Evolutionary conservation across 306 rosid genomes (phyloP).

Genomic region (Castanopsis chinensis): DNA sequence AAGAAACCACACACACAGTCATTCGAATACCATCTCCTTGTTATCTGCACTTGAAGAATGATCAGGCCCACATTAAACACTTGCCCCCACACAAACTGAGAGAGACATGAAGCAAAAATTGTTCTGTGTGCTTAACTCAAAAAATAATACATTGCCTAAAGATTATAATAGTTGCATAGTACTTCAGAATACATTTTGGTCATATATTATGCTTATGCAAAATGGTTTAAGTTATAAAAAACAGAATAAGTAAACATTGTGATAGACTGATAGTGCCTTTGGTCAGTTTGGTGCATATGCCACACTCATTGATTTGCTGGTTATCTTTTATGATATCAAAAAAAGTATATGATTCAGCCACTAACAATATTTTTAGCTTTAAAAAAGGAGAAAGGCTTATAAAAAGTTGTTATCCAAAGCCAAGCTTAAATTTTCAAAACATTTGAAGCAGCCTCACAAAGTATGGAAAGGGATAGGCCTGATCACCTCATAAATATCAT

Average conservation of each 20-base stretch:
- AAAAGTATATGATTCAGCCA: not conserved
- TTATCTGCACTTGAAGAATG: constrained; percentile 1
- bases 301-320: not conserved
- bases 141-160: not conserved
- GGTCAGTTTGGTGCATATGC: not conserved
- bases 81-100: not conserved
- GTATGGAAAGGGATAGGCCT: not conserved
- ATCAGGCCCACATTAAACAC: not conserved
- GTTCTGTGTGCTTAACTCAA: not conserved
- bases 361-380: not conserved
- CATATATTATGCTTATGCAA: not conserved
- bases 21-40: not conserved
- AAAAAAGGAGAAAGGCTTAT: not conserved
- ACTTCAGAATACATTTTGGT: not conserved
- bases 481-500: not conserved
- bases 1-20: not conserved
- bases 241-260: not conserved
- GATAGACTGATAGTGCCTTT: not conserved
- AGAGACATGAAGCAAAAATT: not conserved
- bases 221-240: not conserved
- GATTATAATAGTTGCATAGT: too few relatives aligned
- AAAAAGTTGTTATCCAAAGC: not conserved
- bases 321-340: not conserved
- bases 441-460: not conserved
- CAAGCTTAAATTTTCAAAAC: not conserved